Evolutionary conservation across 495 filamentous ascomycete genomes (phyloP).

Genomic region (Penicillium psychrofluorescens): DNA sequence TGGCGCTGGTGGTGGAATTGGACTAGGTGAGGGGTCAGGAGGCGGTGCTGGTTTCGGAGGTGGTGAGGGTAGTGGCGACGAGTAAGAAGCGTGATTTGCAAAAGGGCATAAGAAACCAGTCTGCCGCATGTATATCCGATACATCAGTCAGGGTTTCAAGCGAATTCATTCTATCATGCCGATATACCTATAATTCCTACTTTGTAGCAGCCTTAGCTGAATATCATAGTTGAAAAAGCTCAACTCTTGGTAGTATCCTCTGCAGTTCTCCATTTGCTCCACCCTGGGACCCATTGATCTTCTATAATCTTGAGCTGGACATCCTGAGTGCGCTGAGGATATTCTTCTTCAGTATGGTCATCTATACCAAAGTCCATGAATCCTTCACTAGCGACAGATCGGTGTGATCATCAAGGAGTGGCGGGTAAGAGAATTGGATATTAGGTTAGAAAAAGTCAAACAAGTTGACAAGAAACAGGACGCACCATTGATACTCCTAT

Average conservation of each 20-base stretch:
- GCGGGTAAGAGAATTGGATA: background rate
- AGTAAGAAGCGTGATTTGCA: too few relatives aligned
- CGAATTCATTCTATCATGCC: too few relatives aligned
- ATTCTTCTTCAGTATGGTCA: slow-evolving; percentile 12
- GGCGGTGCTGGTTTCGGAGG: slow-evolving; percentile 2
- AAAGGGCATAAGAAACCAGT: too few relatives aligned
- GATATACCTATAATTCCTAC: too few relatives aligned
- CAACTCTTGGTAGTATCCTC: slow-evolving; percentile 4
- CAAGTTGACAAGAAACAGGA: background rate
- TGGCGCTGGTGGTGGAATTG: slow-evolving; percentile 6
- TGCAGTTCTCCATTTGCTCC: slow-evolving; percentile 12
- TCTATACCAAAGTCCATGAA: slow-evolving; percentile 13
- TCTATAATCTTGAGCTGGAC: slow-evolving; percentile 12
- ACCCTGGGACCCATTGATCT: slow-evolving; percentile 13
- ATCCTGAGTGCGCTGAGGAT: slow-evolving; percentile 12
- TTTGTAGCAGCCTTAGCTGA: too few relatives aligned
- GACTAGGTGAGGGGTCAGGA: background rate
- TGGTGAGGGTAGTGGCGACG: slow-evolving; percentile 7
- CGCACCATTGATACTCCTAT: slow-evolving; percentile 24
- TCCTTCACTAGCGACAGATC: slow-evolving; percentile 11
- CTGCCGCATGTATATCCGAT: too few relatives aligned
- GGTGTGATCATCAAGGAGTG: slow-evolving; percentile 14
- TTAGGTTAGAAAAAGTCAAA: too few relatives aligned
- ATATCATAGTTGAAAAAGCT: too few relatives aligned
- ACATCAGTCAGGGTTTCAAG: too few relatives aligned